Percentiles rank a stretch among this genome's conserved stretches.
These are phyloP conservation scores for Stropharia rugosoannulata DNA, from an alignment of 768 basidiomycete genomes.

Conservation along the genomic window DNA sequence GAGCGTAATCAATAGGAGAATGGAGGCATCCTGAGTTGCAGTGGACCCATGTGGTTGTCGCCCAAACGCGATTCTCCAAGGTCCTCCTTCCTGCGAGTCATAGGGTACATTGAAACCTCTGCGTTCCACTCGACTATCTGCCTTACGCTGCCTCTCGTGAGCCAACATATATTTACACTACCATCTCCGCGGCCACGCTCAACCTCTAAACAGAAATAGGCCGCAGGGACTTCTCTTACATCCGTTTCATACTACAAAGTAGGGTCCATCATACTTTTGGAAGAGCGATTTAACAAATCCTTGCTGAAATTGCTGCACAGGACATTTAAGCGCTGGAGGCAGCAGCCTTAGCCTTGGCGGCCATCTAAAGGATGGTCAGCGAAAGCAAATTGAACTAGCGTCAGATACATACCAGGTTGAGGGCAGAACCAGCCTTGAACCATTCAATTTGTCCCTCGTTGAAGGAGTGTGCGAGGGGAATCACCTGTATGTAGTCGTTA, in stretches of 20 bases:
- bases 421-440: constrained; percentile 97
- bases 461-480: constrained; percentile 88
- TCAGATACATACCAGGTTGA: constrained; percentile 70
- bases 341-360: constrained; percentile 53
- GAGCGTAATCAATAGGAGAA: too few species aligned
- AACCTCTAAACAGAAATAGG: not conserved
- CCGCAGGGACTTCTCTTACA: not conserved
- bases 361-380: constrained; percentile 48
- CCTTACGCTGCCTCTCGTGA: too few species aligned
- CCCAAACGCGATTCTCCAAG: too few species aligned
- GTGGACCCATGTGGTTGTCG: too few species aligned
- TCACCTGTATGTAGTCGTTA: constrained; percentile 40
- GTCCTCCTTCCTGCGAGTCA: too few species aligned
- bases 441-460: constrained; percentile 97
- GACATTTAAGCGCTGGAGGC: constrained; percentile 15
- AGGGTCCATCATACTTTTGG: constrained; percentile 1
- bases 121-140: too few species aligned
- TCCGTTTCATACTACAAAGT: constrained; percentile 4
- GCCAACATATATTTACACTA: not conserved
- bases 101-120: too few species aligned
- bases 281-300: not conserved
- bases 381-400: not conserved
- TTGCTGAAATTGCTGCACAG: not conserved
- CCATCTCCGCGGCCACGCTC: not conserved
- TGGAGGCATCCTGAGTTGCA: too few species aligned